A percentile compares a stretch with the other conserved stretches of the same genome.
These are phyloP conservation scores for Globisporangium spinosum DNA, from an alignment of 352 stramenopile genomes.

Conservation along the genomic window DNA sequence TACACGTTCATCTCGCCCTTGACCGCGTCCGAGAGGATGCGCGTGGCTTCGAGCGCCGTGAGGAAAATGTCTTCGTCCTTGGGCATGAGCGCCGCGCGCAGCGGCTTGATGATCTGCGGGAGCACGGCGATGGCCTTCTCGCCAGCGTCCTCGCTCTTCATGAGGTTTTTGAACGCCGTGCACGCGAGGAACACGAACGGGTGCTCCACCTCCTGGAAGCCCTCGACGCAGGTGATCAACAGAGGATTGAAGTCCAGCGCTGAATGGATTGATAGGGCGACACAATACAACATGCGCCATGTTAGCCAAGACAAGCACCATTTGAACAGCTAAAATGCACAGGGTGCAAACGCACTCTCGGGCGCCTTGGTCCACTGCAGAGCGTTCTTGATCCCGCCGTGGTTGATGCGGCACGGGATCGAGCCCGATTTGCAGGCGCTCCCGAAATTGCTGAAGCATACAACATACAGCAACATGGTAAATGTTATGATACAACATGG, in stretches of 20 bases:
- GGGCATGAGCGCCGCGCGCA: constrained; percentile 60
- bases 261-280: constrained; percentile 9
- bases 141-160: constrained; percentile 54
- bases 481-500: neutral
- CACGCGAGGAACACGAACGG: constrained; percentile 78
- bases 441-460: constrained; percentile 52
- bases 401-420: constrained; percentile 78
- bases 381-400: constrained; percentile 67
- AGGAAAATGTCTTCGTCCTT: constrained; percentile 72
- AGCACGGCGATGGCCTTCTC: constrained; percentile 60
- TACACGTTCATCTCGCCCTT: constrained; percentile 76
- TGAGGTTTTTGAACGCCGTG: constrained; percentile 65
- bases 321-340: neutral
- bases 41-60: constrained; percentile 62
- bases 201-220: constrained; percentile 71
- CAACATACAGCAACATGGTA: constrained; percentile 7
- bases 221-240: constrained; percentile 68
- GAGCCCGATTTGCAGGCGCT: constrained; percentile 60
- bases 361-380: constrained; percentile 71
- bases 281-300: neutral
- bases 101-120: constrained; percentile 51
- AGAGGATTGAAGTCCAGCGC: constrained; percentile 61
- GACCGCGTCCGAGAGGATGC: constrained; percentile 57
- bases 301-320: neutral
- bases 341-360: constrained; percentile 30